A percentile compares a stretch with the other conserved stretches of the same genome.
Evolutionary conservation across 768 basidiomycete species (phyloP).

Genomic region (Leccinellum luteum): DNA sequence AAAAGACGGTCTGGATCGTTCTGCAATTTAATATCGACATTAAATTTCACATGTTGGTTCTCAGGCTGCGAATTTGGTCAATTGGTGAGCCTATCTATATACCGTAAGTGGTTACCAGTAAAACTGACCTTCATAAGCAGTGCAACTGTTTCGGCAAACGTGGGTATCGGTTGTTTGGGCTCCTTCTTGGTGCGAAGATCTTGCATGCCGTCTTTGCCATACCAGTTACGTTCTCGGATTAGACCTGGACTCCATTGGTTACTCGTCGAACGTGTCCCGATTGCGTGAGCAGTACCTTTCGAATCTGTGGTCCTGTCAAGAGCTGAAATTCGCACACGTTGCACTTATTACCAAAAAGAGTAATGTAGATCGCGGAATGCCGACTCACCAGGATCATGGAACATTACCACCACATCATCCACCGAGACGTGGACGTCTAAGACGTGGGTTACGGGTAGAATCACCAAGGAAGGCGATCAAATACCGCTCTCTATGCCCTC

Average conservation of each 20-base stretch:
- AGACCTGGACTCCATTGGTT: slow-evolving; percentile 41
- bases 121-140: slow-evolving; percentile 70
- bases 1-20: slow-evolving; percentile 90
- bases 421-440: slow-evolving; percentile 93
- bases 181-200: slow-evolving; percentile 75
- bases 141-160: slow-evolving; percentile 79
- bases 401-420: slow-evolving; percentile 90
- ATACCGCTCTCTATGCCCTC: slow-evolving; percentile 98
- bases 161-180: slow-evolving; percentile 86
- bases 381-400: slow-evolving; percentile 84
- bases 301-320: slow-evolving; percentile 83
- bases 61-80: slow-evolving; percentile 49
- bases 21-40: slow-evolving; percentile 92
- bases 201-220: slow-evolving; percentile 69
- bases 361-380: slow-evolving; percentile 15
- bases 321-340: slow-evolving; percentile 38
- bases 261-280: slow-evolving; percentile 27
- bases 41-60: slow-evolving; percentile 71
- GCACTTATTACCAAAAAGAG: slow-evolving; percentile 21
- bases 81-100: slow-evolving; percentile 6
- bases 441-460: slow-evolving; percentile 50
- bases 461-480: slow-evolving; percentile 36
- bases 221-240: slow-evolving; percentile 71
- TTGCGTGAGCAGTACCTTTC: slow-evolving; percentile 41
- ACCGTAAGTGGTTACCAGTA: slow-evolving; percentile 6